Conservation (phyloP, 768 basidiomycete species). For the Dentipellis sp. region DNA sequence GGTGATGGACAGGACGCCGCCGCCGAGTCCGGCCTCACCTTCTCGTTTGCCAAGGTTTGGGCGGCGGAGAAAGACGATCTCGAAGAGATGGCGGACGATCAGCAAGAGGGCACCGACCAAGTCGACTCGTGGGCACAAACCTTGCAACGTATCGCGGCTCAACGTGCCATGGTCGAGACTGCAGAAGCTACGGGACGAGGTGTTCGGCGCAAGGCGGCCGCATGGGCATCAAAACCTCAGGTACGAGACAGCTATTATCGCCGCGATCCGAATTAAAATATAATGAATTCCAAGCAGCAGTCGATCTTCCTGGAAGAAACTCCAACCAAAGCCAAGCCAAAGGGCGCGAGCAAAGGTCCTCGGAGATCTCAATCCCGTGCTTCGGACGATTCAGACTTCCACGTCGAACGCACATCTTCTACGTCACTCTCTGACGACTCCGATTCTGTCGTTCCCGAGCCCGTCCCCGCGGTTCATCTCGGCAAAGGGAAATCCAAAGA, state of each 20-base stretch:
- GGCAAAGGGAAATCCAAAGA: neutral
- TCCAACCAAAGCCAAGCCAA: conserved; percentile 25
- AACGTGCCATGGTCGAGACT: conserved; percentile 37
- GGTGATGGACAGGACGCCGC: conserved; percentile 37
- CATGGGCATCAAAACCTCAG: conserved; percentile 31
- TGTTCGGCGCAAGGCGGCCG: conserved; percentile 56
- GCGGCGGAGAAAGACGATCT: conserved; percentile 63
- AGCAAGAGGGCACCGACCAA: conserved; percentile 33
- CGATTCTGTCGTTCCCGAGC: neutral
- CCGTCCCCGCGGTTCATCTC: neutral
- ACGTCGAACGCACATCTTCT: conserved; percentile 15
- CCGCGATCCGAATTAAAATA: neutral
- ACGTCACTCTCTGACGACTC: conserved; percentile 6
- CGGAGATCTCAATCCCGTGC: conserved; percentile 20
- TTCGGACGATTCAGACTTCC: conserved; percentile 34
- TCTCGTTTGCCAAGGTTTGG: conserved; percentile 92
- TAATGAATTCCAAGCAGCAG: conserved; percentile 13
- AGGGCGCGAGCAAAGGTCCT: conserved; percentile 21
- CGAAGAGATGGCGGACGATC: conserved; percentile 55
- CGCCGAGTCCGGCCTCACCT: conserved; percentile 48
- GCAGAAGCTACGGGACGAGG: conserved; percentile 62
- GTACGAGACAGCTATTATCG: conserved; percentile 22
- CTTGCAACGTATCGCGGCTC: conserved; percentile 38
- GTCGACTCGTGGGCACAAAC: conserved; percentile 79
- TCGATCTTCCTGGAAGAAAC: conserved; percentile 26